Evolutionary conservation across 2,329 filamentous ascomycete genomes (phyloP).

Genomic region (Fusarium agapanthi): DNA sequence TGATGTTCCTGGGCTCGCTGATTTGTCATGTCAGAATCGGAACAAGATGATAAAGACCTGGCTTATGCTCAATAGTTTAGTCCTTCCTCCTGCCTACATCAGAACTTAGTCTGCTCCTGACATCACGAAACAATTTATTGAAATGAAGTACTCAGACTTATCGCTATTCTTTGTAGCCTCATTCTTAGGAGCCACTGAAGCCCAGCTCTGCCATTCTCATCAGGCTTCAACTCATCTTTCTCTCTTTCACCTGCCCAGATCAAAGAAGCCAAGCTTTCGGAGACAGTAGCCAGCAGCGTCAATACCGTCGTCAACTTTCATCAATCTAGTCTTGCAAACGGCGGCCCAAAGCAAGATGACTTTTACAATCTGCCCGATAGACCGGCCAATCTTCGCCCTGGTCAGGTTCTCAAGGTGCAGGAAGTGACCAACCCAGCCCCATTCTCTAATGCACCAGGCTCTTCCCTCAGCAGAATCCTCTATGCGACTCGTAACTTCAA

Average conservation of each 20-base stretch:
- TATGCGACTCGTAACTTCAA: slow-evolving; percentile 22
- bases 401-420: slow-evolving; percentile 22
- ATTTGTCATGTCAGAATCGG: background rate
- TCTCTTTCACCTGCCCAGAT: slow-evolving; percentile 5
- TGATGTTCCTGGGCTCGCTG: background rate
- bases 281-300: slow-evolving; percentile 1
- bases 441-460: slow-evolving; percentile 3
- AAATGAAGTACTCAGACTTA: background rate
- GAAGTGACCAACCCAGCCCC: slow-evolving; percentile 5
- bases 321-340: slow-evolving; percentile 20
- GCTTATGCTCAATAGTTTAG: too few relatives aligned
- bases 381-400: background rate
- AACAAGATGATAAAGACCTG: background rate
- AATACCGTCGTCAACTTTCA: slow-evolving; percentile 20
- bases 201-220: background rate
- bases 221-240: slow-evolving; percentile 29
- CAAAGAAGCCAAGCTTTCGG: background rate
- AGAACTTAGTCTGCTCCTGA: accelerated
- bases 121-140: accelerated
- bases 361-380: slow-evolving; percentile 19
- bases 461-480: slow-evolving; percentile 5
- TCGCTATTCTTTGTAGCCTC: accelerated
- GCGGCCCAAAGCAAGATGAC: slow-evolving; percentile 26
- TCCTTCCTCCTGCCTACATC: background rate
- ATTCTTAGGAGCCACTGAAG: background rate